Base-by-base conservation (phyloP, 352 stramenopile species). In the Phytopythium boreale region DNA sequence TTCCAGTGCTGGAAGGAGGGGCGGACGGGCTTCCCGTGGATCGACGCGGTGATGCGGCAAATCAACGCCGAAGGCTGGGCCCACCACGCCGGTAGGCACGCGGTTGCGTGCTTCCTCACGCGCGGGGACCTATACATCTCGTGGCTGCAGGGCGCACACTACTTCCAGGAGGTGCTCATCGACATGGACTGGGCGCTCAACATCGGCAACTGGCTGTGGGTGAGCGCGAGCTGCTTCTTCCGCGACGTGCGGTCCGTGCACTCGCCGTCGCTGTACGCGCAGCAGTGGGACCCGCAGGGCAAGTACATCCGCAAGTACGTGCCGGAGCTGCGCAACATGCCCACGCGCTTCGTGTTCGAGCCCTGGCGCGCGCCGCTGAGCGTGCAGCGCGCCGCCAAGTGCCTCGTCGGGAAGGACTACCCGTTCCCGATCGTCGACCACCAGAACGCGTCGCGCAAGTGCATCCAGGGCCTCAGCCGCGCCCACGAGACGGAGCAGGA, bases 81-180 rank as follows among this genome's bases (percentile, higher is more conserved):
- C 0, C 85, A 94, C 61, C 82, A 93, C 69, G 71, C 86, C 6
- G 94, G 82, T 26, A 72, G 97, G 19, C 97, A 99, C 72, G 85
- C 95, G 24, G 96, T 99, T n/a, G 97, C 97, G 19, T 99, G 97
- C 70, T 99, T 99, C 68, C 78, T 99, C 22, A 99, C 97, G 37
- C 83, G 97, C 20, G 97, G 97, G 5, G 97, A 99, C 73, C 74
- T 99, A 20, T 99, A 95, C 67, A 92, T 98, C 65, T 96, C 80
- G 63, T 99, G 97, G 97, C 95, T 1, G 93, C 98, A 4, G 96
- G 96, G 96, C 7, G 91, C 89, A 10, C 72, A 75, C 26, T 93
- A 96, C 24, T 97, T 88, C 72, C 95, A 99, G 64, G 81, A 93
- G 62, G 86, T 97, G 37, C 80, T 99, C 3, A 77, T 99, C 39